Base-by-base conservation (phyloP, 768 basidiomycete species). In the Amanita fuliginea region DNA sequence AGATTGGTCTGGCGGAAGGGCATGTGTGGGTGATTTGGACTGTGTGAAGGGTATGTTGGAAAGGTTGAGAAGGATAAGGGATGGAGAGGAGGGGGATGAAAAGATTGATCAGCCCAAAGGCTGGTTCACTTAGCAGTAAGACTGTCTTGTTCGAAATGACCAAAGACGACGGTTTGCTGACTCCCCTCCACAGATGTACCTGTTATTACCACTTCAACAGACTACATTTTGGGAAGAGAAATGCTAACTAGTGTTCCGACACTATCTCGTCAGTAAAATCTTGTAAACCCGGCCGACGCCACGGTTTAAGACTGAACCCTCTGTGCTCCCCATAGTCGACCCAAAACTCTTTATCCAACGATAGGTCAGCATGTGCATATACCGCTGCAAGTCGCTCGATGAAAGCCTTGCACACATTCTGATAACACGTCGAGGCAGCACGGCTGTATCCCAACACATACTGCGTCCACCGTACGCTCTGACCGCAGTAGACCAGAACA, bases 1-100 rank as follows among this genome's bases (percentile, higher is more conserved):
- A 1, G 80, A 89, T 55, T 89, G 86, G 86, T 64, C 69, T 13
- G 73, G 69, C 19, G 86, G 86, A 1, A 71, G 71, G 36, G 83
- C 78, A 8, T 73, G 73, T 16, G 64, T 87, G 0, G 86, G 86
- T 0, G 78, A 83, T 52, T 67, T 80, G 14, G 81, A 85, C 5
- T 80, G 80, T 16, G 86, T 86, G n/a, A 75, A 73, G 47, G 58
- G 60, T 1, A 81, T 89, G 13, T 57, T 89, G 59, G 86, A 89
- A 54, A 68, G 64, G 22, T 53, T 89, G 49, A 67, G 85, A 57
- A 76, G 77, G 65, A 74, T 68, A 51, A 67, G 86, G 48, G 86
- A 88, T 54, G 84, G 84, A 0, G 82, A 86, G 56, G 44, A 62
- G 51, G 72, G 68, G 2, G 73, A 76, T 6, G 66, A 70, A 26